Base-by-base conservation (phyloP, 148 eudicot species). In the Amaranthus cruentus region DNA sequence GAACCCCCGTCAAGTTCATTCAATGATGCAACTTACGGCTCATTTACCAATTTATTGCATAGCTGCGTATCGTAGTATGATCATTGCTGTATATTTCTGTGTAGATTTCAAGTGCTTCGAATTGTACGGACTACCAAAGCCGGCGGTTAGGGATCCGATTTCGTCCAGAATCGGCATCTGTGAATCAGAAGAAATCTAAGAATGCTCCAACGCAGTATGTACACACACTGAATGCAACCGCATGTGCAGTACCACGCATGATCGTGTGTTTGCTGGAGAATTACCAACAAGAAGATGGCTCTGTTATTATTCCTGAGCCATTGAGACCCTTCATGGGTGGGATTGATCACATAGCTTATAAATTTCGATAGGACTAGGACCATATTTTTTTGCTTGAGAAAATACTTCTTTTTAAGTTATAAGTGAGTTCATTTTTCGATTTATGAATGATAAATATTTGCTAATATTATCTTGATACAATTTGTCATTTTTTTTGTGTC, bases 211-310 rank as follows among this genome's bases (percentile, higher is more conserved):
- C 96, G 18, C 90, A 85, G 79, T 94, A 89, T 71, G 90, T 91
- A 55, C 98, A 94, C 90, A 89, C 98, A 6, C 72, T 94, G 60
- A 94, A 94, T 78, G 98, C 97, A 2, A 94, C 98, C 14, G 97
- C 98, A 3, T 94, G 97, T 81, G 98, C 98, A 55, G 84, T 94
- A 66, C 97, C 98, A 3, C 86, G 98, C 54, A 94, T 94, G 98
- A 86, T 93, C 14, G 80, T 93, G 49, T 94, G 93, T 79, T 83
- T 94, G 84, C 92, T 94, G 56, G 98, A 94, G 84, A 94, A 94
- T 75, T 83, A 83, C 79, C 98, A 89, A 75, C 93, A 89, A 81
- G 97, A 89, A 84, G 96, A 94, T 66, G 96, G 97, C 7, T 84
- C 93, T 38, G 84, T 94, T 13, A 55, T 88, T 54, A 80, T 94